Percentiles rank a stretch among this genome's conserved stretches.
Conservation (phyloP, 768 basidiomycete species). For the Lanmaoa pseudosensibilis region DNA sequence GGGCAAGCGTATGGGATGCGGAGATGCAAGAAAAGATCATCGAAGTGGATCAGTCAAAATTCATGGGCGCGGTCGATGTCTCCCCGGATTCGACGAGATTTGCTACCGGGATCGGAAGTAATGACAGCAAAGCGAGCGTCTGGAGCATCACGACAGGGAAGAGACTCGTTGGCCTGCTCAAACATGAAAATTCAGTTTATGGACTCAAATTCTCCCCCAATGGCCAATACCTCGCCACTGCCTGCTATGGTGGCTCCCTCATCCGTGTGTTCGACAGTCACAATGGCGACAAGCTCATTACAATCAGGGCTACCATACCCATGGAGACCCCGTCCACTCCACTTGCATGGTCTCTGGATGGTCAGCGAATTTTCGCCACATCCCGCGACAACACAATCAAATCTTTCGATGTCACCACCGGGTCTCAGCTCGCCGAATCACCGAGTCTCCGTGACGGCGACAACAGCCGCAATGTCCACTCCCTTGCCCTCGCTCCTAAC, state of each 20-base stretch:
- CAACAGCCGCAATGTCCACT: not conserved
- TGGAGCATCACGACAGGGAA: not conserved
- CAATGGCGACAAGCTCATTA: not conserved
- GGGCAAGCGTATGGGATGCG: not conserved
- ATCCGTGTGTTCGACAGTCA: not conserved
- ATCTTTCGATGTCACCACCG: not conserved
- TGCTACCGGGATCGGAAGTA: not conserved
- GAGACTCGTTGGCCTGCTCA: not conserved
- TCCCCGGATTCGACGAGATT: not conserved
- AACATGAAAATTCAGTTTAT: fast-evolving
- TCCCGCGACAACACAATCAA: not conserved
- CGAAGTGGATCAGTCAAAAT: not conserved
- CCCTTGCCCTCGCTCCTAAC: not conserved
- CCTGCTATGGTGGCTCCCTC: not conserved
- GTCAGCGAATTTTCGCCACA: not conserved
- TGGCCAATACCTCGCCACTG: not conserved
- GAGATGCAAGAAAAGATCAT: not conserved
- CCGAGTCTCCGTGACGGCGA: not conserved
- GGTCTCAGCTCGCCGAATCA: not conserved
- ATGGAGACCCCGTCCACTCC: not conserved
- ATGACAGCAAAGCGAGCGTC: not conserved
- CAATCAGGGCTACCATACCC: not conserved
- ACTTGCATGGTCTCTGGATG: not conserved
- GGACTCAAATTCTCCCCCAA: not conserved
- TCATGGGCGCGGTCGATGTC: not conserved